Percentiles rank a stretch among this genome's conserved stretches.
Conservation (phyloP, 176 grass and related monocot species). For the Oryza meyeriana region DNA sequence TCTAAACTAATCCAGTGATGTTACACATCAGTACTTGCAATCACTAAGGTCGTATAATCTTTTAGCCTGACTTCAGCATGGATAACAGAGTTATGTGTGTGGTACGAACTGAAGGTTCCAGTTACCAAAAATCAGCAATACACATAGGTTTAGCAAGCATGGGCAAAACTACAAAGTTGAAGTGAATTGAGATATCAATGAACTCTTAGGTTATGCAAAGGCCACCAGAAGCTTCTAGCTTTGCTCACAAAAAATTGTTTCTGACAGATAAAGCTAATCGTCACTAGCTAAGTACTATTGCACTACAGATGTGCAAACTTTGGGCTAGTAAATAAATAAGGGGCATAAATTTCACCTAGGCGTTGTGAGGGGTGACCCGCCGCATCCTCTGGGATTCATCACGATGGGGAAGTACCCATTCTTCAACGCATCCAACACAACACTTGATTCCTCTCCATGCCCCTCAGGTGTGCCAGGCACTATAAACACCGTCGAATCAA, state of each 20-base stretch:
- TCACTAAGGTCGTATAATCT: background rate
- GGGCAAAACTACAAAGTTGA: background rate
- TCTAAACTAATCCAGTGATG: background rate
- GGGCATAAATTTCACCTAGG: constrained; percentile 58
- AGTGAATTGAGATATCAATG: background rate
- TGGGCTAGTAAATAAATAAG: background rate
- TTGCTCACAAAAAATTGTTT: background rate
- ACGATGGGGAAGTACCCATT: constrained; percentile 88
- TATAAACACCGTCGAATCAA: constrained; percentile 68
- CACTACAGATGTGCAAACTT: background rate
- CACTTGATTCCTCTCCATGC: constrained; percentile 61
- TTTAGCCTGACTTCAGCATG: background rate
- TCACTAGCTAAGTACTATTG: background rate
- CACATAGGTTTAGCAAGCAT: background rate
- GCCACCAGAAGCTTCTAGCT: background rate
- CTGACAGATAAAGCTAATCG: background rate
- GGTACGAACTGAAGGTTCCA: background rate
- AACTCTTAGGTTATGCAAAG: background rate
- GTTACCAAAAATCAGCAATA: background rate
- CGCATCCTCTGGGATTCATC: constrained; percentile 93
- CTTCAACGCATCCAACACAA: constrained; percentile 63
- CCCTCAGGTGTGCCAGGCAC: constrained; percentile 68
- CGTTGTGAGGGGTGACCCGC: constrained; percentile 74
- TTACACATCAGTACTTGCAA: background rate
- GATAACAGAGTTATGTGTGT: background rate